Percentiles rank a stretch among this genome's conserved stretches.
phyloP scores from a whole-genome alignment of 805 yeast species.

The Danielia reshetovae region DNA sequence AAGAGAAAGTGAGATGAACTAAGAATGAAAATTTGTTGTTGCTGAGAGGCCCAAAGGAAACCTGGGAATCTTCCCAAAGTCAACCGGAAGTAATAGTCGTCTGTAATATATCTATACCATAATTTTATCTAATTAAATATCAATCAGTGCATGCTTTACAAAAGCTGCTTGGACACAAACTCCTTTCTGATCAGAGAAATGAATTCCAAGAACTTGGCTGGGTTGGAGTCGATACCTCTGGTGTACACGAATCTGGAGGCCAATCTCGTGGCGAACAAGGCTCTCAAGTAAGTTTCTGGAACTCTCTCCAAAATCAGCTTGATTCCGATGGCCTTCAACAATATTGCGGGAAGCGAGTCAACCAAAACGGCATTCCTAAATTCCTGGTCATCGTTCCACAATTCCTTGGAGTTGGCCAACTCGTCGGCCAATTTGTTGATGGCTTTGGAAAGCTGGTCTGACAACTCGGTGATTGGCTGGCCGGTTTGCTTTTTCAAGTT shows the following conservation, averaged over 20 bases:
- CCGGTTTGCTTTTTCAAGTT: constrained; percentile 61
- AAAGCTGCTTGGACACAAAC: constrained; percentile 28
- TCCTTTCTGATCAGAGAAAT: constrained; percentile 56
- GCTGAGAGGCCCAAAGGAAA: not conserved
- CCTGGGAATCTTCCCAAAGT: not conserved
- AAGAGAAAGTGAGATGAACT: constrained; percentile 9
- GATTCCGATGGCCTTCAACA: constrained; percentile 64
- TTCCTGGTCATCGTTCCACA: constrained; percentile 76
- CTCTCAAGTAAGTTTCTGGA: constrained; percentile 83
- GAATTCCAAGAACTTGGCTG: constrained; percentile 69
- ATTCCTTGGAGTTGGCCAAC: constrained; percentile 70
- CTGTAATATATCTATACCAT: not conserved
- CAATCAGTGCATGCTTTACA: constrained; percentile 11
- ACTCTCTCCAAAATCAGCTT: constrained; percentile 68
- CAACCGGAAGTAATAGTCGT: not conserved
- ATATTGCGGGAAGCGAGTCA: constrained; percentile 73
- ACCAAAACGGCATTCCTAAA: constrained; percentile 75
- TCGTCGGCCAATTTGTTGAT: constrained; percentile 86
- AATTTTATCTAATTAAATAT: not conserved
- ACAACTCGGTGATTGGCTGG: constrained; percentile 59
- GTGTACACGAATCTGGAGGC: constrained; percentile 84
- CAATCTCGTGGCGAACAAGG: constrained; percentile 81
- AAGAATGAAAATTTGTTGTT: no score
- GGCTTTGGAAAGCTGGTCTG: constrained; percentile 79
- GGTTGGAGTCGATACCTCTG: constrained; percentile 76